Evolutionary conservation across 164 flowering plant genomes (phyloP).

Genomic region (Taxillus chinensis): DNA sequence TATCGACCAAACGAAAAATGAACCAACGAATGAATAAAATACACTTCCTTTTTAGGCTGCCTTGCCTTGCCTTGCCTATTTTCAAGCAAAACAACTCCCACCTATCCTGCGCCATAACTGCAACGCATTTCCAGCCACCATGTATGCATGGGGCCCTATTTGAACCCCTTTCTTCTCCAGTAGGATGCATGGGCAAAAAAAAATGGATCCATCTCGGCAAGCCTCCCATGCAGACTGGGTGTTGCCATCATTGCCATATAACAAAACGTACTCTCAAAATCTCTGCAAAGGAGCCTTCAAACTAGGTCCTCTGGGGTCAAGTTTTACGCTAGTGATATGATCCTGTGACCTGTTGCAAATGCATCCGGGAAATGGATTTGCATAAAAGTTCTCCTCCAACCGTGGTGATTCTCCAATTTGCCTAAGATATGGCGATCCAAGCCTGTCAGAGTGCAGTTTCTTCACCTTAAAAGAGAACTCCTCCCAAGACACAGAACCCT

Average conservation of each 20-base stretch:
- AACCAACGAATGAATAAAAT: no score
- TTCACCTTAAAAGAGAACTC: conserved; percentile 45
- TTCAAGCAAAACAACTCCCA: no score
- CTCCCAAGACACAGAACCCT: conserved; percentile 50
- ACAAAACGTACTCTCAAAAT: conserved; percentile 2
- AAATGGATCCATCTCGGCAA: background rate
- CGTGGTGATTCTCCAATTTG: conserved; percentile 41
- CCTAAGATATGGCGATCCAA: conserved; percentile 63
- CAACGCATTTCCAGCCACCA: no score
- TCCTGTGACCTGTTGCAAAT: conserved; percentile 31
- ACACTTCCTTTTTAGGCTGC: no score
- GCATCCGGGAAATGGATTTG: conserved; percentile 81
- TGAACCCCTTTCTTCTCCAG: no score
- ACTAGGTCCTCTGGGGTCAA: conserved; percentile 4
- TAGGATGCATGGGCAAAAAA: no score
- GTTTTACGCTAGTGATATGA: background rate
- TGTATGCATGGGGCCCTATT: no score
- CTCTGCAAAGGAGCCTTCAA: conserved; percentile 5
- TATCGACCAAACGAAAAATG: no score
- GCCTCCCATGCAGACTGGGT: background rate
- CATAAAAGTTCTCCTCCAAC: conserved; percentile 68
- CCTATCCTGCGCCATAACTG: no score
- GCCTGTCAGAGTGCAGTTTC: conserved; percentile 36
- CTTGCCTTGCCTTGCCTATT: no score
- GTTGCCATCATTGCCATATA: background rate